These are phyloP conservation scores for Mrakia gelida DNA, from an alignment of 768 basidiomycete genomes.

Conservation along the genomic window DNA sequence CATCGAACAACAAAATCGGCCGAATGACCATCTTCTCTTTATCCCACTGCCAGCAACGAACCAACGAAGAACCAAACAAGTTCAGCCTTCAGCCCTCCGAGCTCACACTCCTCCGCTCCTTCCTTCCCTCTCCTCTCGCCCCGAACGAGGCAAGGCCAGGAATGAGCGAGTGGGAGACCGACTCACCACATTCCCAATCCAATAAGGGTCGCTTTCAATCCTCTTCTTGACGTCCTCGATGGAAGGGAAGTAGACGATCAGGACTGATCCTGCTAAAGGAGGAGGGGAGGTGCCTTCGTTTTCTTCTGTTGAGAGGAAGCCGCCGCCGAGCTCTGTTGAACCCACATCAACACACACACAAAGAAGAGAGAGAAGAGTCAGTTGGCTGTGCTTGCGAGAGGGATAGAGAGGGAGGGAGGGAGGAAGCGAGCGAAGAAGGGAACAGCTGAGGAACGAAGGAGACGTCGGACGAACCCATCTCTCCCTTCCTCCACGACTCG, in stretches of 20 bases:
- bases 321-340: background rate
- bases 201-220: conserved; percentile 51
- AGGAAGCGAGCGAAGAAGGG: too few relatives aligned
- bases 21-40: conserved; percentile 53
- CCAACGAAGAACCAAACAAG: background rate
- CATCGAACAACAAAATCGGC: conserved; percentile 44
- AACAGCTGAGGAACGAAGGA: background rate
- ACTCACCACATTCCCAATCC: conserved; percentile 49
- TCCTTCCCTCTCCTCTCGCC: background rate
- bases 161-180: background rate
- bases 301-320: background rate
- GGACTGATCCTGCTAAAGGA: conserved; percentile 49
- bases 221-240: conserved; percentile 51
- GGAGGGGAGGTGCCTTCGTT: background rate
- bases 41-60: conserved; percentile 53
- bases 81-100: background rate
- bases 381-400: background rate
- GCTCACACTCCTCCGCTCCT: background rate
- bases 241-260: conserved; percentile 56
- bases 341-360: background rate
- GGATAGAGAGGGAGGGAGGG: background rate
- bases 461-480: background rate
- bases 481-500: background rate
- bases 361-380: background rate
- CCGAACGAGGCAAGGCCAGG: background rate